phyloP scores from a whole-genome alignment of 805 yeast genomes.

The Wickerhamiella sergipiensis region DNA sequence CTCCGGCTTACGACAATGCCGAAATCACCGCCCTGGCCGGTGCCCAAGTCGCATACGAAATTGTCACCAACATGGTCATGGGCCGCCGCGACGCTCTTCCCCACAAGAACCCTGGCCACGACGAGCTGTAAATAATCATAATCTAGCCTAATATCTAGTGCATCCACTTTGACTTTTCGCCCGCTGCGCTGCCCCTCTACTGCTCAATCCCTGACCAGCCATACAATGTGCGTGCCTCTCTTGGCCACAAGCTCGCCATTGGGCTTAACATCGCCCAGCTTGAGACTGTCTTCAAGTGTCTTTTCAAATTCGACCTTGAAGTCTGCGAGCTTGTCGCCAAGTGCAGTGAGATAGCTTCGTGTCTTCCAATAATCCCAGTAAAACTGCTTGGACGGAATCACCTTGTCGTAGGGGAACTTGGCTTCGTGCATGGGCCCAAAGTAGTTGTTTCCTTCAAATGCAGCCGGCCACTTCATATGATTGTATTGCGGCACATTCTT shows the following conservation, averaged over 20 bases:
- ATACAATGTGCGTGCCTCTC: constrained; percentile 20
- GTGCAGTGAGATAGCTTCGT: constrained; percentile 39
- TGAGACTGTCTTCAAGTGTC: constrained; percentile 18
- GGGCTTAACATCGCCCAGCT: constrained; percentile 3
- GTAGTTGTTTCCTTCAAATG: constrained; percentile 22
- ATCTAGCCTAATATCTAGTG: background rate
- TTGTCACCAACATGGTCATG: constrained; percentile 63
- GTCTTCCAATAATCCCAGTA: constrained; percentile 42
- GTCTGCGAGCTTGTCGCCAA: constrained; percentile 26
- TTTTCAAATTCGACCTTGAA: constrained; percentile 22
- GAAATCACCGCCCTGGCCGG: constrained; percentile 54
- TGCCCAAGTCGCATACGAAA: constrained; percentile 52
- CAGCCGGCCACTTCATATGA: constrained; percentile 33
- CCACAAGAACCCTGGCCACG: constrained; percentile 8
- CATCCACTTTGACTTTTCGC: background rate
- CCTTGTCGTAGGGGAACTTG: constrained; percentile 18
- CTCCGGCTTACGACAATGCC: constrained; percentile 50
- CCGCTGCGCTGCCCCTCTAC: background rate
- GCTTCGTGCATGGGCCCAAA: constrained; percentile 30
- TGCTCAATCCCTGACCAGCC: constrained; percentile 6
- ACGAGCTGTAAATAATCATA: constrained; percentile 14
- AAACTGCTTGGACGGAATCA: constrained; percentile 15
- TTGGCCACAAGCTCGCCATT: constrained; percentile 10
- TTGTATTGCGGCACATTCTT: constrained; percentile 44
- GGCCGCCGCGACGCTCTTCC: constrained; percentile 22